Conservation (phyloP, 495 filamentous ascomycete species). For the Penicillium verhagenii region DNA sequence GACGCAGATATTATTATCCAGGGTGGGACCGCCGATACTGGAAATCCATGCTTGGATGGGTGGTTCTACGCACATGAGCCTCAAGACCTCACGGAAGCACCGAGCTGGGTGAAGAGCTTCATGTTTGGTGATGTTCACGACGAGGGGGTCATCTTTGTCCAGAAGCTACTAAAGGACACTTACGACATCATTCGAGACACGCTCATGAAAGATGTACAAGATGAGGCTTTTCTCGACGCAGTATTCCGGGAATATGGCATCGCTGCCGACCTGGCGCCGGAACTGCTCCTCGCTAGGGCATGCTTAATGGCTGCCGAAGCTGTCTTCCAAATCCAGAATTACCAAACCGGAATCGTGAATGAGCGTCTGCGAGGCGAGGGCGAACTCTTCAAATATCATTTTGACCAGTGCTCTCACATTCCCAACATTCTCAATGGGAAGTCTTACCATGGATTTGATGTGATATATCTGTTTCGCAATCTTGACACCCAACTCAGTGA, state of each 20-base stretch:
- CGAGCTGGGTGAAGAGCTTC: slow-evolving; percentile 5
- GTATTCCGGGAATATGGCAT: slow-evolving; percentile 8
- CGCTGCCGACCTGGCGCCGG: not conserved
- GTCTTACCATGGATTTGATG: slow-evolving; percentile 11
- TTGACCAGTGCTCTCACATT: slow-evolving; percentile 13
- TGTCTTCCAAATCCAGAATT: slow-evolving; percentile 14
- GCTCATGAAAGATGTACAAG: slow-evolving; percentile 2
- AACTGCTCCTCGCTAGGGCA: slow-evolving; percentile 1
- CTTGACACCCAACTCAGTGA: slow-evolving; percentile 4
- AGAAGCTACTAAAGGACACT: slow-evolving; percentile 9
- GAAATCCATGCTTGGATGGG: slow-evolving; percentile 14
- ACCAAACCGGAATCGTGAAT: slow-evolving; percentile 8
- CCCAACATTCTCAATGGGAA: slow-evolving; percentile 4
- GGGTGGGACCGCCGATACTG: slow-evolving; percentile 3
- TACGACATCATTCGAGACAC: slow-evolving; percentile 6
- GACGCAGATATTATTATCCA: slow-evolving; percentile 14
- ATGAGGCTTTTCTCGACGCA: slow-evolving; percentile 6
- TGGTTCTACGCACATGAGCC: slow-evolving; percentile 14
- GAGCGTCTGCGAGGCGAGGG: slow-evolving; percentile 1
- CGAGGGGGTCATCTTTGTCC: slow-evolving; percentile 12
- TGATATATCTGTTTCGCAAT: slow-evolving; percentile 12
- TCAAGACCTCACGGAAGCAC: not conserved
- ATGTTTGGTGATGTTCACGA: slow-evolving; percentile 14
- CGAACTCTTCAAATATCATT: slow-evolving; percentile 15
- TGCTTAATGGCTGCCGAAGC: slow-evolving; percentile 6